Evolutionary conservation across 2,329 filamentous ascomycete genomes (phyloP).

Genomic region (Fusarium acutatum): DNA sequence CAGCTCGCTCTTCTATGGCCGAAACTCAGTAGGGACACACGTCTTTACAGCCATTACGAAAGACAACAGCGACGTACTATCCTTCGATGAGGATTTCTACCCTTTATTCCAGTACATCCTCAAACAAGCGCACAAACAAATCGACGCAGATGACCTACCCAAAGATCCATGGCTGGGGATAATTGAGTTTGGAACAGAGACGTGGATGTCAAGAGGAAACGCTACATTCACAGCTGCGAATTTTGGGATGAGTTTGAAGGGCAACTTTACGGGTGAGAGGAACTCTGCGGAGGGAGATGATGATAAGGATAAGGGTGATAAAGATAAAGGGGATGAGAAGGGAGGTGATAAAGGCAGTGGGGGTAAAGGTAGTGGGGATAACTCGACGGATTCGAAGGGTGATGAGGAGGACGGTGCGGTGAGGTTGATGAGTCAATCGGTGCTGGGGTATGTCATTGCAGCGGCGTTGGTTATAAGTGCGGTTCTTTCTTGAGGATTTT

Average conservation of each 20-base stretch:
- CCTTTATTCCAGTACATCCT: constrained; percentile 39
- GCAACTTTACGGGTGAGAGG: neutral
- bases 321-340: neutral
- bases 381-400: neutral
- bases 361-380: neutral
- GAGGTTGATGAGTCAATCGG: neutral
- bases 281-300: neutral
- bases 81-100: constrained; percentile 37
- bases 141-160: constrained; percentile 27
- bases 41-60: constrained; percentile 36
- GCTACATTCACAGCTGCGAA: constrained; percentile 40
- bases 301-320: neutral
- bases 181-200: constrained; percentile 38
- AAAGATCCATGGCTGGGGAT: constrained; percentile 34
- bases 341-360: neutral
- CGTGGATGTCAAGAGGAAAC: constrained; percentile 37
- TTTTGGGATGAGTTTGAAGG: constrained; percentile 33
- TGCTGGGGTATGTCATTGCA: constrained; percentile 15
- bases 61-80: constrained; percentile 28
- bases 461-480: neutral
- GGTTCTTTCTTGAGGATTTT: neutral
- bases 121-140: constrained; percentile 21
- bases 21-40: constrained; percentile 36
- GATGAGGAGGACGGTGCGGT: constrained; percentile 25
- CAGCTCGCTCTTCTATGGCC: constrained; percentile 37